phyloP scores from a whole-genome alignment of 345 rosid genomes.

The Carallia pectinifolia region DNA sequence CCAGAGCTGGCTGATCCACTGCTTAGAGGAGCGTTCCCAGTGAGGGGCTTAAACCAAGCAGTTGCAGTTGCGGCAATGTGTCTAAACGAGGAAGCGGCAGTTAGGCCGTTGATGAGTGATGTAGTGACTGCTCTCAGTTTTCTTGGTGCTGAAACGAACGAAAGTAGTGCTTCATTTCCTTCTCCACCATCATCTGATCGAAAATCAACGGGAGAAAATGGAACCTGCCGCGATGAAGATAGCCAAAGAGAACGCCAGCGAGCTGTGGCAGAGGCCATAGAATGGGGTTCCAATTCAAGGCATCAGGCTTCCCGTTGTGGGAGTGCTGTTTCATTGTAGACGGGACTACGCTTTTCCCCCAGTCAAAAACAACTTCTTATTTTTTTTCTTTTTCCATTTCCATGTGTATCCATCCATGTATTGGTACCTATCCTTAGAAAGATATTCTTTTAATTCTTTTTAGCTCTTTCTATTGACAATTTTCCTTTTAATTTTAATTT shows the following conservation, averaged over 20 bases:
- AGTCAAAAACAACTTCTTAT: not conserved
- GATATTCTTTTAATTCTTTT: not conserved
- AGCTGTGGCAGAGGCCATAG: slow-evolving; percentile 70
- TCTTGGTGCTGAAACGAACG: slow-evolving; percentile 26
- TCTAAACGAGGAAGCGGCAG: slow-evolving; percentile 64
- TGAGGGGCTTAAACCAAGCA: slow-evolving; percentile 64
- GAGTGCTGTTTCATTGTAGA: slow-evolving; percentile 13
- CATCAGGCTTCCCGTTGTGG: slow-evolving; percentile 14
- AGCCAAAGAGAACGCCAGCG: slow-evolving; percentile 39
- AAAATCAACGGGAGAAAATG: not conserved
- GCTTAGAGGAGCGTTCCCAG: slow-evolving; percentile 51
- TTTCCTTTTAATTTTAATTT: too few species aligned
- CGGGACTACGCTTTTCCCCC: not conserved
- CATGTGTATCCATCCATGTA: not conserved
- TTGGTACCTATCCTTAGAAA: not conserved
- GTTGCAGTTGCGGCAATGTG: slow-evolving; percentile 91
- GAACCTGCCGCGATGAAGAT: slow-evolving; percentile 11
- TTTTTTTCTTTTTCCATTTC: not conserved
- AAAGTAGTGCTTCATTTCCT: not conserved
- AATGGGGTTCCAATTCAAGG: slow-evolving; percentile 22
- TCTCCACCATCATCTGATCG: slow-evolving; percentile 1
- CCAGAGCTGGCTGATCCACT: slow-evolving; percentile 70
- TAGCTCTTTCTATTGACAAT: too few species aligned
- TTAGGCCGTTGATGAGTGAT: slow-evolving; percentile 76
- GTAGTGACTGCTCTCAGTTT: slow-evolving; percentile 75